Percentiles rank a stretch among this genome's conserved stretches.
phyloP scores from a whole-genome alignment of 2,329 filamentous ascomycete species.

The Stagonosporopsis cucurbitacearum region DNA sequence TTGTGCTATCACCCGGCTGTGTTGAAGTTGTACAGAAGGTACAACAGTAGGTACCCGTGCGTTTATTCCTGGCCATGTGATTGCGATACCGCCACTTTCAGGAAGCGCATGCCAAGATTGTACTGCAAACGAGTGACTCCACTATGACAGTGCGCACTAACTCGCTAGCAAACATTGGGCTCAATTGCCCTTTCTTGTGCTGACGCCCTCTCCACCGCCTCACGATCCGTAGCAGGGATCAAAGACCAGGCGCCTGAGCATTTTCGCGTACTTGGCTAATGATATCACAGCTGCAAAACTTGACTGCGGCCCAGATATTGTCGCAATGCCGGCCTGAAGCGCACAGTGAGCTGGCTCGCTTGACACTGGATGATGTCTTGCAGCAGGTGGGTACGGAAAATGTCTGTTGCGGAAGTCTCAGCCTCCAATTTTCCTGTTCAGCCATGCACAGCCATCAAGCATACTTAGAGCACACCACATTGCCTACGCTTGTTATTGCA shows the following conservation, averaged over 20 bases:
- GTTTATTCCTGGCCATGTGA: slow-evolving; percentile 23
- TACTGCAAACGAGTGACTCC: slow-evolving; percentile 18
- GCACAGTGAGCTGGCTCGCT: slow-evolving; percentile 22
- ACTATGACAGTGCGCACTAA: slow-evolving; percentile 21
- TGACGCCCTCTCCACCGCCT: slow-evolving; percentile 13
- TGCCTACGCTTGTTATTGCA: background rate
- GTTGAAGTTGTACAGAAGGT: background rate
- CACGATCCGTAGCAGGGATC: slow-evolving; percentile 9
- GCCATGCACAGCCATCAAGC: slow-evolving; percentile 3
- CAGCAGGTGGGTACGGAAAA: slow-evolving; percentile 20
- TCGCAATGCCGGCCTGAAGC: slow-evolving; percentile 10
- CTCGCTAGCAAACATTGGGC: slow-evolving; percentile 18
- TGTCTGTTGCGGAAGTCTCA: slow-evolving; percentile 7
- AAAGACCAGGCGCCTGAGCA: background rate
- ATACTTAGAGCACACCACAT: background rate
- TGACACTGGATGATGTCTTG: slow-evolving; percentile 21
- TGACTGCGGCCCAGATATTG: background rate
- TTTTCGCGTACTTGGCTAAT: slow-evolving; percentile 5
- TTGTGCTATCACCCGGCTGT: slow-evolving; percentile 1
- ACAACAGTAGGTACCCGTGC: slow-evolving; percentile 28
- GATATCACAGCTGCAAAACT: slow-evolving; percentile 3
- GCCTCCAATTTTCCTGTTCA: background rate
- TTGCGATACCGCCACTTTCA: slow-evolving; percentile 12
- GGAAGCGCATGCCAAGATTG: slow-evolving; percentile 23
- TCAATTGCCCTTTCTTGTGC: slow-evolving; percentile 4